Evolutionary conservation across 2,329 filamentous ascomycete genomes (phyloP).

Genomic region (Drechslerella stenobrocha): DNA sequence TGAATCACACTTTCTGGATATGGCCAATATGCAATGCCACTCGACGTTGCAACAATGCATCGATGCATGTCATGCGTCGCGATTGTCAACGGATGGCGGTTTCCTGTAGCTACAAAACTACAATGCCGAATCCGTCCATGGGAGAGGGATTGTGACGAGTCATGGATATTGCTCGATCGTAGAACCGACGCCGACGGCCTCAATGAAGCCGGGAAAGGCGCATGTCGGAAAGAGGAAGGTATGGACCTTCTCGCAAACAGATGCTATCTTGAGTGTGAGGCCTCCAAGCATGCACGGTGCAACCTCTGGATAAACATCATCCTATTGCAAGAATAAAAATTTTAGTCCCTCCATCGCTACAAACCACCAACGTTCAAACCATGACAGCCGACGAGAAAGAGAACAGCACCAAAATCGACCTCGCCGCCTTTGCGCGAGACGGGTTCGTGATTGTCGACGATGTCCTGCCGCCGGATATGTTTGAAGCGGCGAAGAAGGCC

Average conservation of each 20-base stretch:
- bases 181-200: not conserved
- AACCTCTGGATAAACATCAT: too few species aligned
- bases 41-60: slow-evolving; percentile 1
- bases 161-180: too few species aligned
- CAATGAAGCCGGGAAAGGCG: not conserved
- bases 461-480: slow-evolving; percentile 29
- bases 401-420: slow-evolving; percentile 13
- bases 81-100: too few species aligned
- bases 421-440: slow-evolving; percentile 34
- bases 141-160: too few species aligned
- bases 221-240: slow-evolving; percentile 28
- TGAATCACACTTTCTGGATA: not conserved
- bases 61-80: too few species aligned
- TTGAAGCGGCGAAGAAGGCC: slow-evolving; percentile 33
- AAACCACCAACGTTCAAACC: not conserved
- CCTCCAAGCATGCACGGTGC: not conserved
- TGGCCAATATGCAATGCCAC: not conserved
- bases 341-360: not conserved
- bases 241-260: slow-evolving; percentile 34
- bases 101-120: too few species aligned
- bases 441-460: slow-evolving; percentile 41
- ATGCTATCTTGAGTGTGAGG: slow-evolving; percentile 24
- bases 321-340: not conserved
- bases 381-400: slow-evolving; percentile 25
- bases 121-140: too few species aligned